These are phyloP conservation scores for Aspergillus sp. DNA, from an alignment of 2,329 filamentous ascomycete genomes.

Conservation along the genomic window DNA sequence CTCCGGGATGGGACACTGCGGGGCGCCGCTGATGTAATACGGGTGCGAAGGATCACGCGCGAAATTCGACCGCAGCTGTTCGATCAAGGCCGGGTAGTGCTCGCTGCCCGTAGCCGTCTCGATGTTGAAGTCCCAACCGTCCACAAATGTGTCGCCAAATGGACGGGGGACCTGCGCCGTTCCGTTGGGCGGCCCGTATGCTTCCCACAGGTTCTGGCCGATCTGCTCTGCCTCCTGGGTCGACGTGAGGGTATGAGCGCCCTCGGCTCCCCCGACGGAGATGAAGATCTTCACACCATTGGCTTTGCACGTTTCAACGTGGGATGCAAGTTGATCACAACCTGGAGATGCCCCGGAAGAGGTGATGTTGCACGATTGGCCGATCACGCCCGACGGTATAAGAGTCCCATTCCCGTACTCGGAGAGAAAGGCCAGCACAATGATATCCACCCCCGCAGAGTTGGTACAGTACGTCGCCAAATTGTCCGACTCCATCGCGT, in stretches of 20 bases:
- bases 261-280: slow-evolving; percentile 44
- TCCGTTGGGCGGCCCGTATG: slow-evolving; percentile 44
- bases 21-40: slow-evolving; percentile 51
- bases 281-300: slow-evolving; percentile 48
- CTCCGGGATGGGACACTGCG: slow-evolving; percentile 49
- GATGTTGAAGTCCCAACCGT: slow-evolving; percentile 55
- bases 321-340: slow-evolving; percentile 40
- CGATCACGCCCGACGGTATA: slow-evolving; percentile 43
- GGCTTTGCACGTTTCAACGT: slow-evolving; percentile 46
- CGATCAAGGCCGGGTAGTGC: slow-evolving; percentile 31
- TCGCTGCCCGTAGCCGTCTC: slow-evolving; percentile 39
- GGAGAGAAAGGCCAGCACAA: slow-evolving; percentile 47
- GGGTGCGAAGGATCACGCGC: slow-evolving; percentile 30
- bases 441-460: slow-evolving; percentile 41
- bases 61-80: slow-evolving; percentile 33
- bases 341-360: slow-evolving; percentile 12
- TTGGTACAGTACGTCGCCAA: slow-evolving; percentile 36
- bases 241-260: slow-evolving; percentile 34
- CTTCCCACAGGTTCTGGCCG: slow-evolving; percentile 43
- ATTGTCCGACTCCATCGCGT: slow-evolving; percentile 31
- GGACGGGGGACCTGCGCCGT: slow-evolving; percentile 27
- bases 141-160: slow-evolving; percentile 36
- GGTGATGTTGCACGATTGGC: slow-evolving; percentile 38
- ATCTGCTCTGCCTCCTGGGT: slow-evolving; percentile 41
- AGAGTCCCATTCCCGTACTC: slow-evolving; percentile 33